Base-by-base conservation (phyloP, 108 stramenopile species). In the Pseudonitzschia delicatissima region DNA sequence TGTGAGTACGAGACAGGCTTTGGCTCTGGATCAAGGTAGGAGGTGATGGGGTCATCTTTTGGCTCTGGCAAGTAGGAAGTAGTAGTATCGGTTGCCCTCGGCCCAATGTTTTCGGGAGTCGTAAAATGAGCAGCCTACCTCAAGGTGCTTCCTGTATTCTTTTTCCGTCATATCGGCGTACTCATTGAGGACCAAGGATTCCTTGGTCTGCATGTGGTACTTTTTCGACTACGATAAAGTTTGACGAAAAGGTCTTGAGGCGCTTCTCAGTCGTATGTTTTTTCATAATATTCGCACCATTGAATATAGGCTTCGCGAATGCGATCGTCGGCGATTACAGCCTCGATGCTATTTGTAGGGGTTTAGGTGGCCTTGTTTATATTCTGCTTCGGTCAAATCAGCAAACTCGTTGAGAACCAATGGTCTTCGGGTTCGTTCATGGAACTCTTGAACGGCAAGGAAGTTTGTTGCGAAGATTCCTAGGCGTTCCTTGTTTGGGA, bases 261-360 rank as follows among this genome's bases (percentile, higher is more conserved):
- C 35, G 35, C 15, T 59, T 39, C 34, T 59, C 37, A n/a, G n/a
- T 59, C 37, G 29, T 17, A 39, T n/a, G 34, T 17, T 18, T 21
- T 2, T n/a, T 34, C 58, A 32, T 59, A 59, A 33, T 59, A 59
- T 17, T 59, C 34, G 20, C 58, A 59, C 58, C 58, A 59, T 39
- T 59, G 33, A 35, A 7, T 7, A 32, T 59, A 59, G 6, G 35
- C 58, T 32, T 32, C 36, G 9, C n/a, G 32, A 59, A 59, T 59
- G 21, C 37, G 34, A 39, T 59, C 36, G 4, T 35, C 58, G 13
- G 9, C 36, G 17, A 1, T n/a, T 21, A 32, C 6, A 7, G 28
- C 17, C n/a, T 57, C 34, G 13, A 35, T 21, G 27, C 8, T 9
- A 9, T 53, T 13, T n/a, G n/a, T n/a, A n/a, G n/a, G 31, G 12